Evolutionary conservation across 2,329 filamentous ascomycete species (phyloP).

Genomic region (Tolypocladium tropicale): DNA sequence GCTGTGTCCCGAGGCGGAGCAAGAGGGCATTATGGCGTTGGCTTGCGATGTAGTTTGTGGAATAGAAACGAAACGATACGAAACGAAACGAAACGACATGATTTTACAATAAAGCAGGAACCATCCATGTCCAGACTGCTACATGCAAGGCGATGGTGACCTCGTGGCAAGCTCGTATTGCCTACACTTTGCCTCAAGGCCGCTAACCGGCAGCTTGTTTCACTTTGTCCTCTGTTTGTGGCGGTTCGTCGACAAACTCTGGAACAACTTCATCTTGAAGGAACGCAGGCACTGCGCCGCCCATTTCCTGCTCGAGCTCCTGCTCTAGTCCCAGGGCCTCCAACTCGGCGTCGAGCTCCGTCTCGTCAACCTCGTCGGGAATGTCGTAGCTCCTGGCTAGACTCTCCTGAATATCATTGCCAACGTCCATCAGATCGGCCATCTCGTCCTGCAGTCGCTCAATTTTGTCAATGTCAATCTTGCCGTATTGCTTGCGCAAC

Average conservation of each 20-base stretch:
- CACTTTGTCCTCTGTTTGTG: constrained; percentile 60
- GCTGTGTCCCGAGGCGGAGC: neutral
- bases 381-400: constrained; percentile 87
- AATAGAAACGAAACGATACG: neutral
- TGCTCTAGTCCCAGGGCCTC: constrained; percentile 91
- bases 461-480: constrained; percentile 95
- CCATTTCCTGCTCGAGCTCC: constrained; percentile 67
- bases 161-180: neutral
- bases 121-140: no score
- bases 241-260: constrained; percentile 88
- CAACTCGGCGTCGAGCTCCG: constrained; percentile 89
- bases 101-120: no score
- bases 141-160: neutral
- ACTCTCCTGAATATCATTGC: constrained; percentile 96
- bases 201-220: constrained; percentile 62
- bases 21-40: neutral
- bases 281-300: constrained; percentile 65
- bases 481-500: constrained; percentile 87
- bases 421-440: constrained; percentile 94
- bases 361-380: constrained; percentile 94
- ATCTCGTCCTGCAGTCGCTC: constrained; percentile 98
- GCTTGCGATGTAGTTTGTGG: neutral
- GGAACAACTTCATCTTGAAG: constrained; percentile 79
- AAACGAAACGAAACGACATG: no score
- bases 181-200: neutral